A percentile compares a stretch with the other conserved stretches of the same genome.
Conservation (phyloP, 768 basidiomycete genomes). For the Podaxis mareebaensis region DNA sequence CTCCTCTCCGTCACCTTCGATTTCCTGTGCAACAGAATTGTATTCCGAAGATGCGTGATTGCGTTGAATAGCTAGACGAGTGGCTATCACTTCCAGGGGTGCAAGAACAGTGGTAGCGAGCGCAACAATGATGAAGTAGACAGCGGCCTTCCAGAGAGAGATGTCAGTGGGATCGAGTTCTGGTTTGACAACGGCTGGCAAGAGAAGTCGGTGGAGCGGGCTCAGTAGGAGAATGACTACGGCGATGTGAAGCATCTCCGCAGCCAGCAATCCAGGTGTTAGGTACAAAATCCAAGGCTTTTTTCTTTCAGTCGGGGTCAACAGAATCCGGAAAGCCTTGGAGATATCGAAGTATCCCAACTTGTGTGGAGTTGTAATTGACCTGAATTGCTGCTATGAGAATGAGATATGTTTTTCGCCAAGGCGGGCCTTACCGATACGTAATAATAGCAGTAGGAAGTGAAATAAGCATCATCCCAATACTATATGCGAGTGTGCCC, state of each 20-base stretch:
- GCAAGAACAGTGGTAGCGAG: slow-evolving; percentile 61
- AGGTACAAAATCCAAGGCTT: slow-evolving; percentile 80
- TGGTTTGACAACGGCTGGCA: slow-evolving; percentile 39
- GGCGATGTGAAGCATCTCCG: slow-evolving; percentile 49
- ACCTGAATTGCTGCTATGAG: slow-evolving; percentile 38
- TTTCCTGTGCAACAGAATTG: slow-evolving; percentile 74
- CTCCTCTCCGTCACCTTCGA: slow-evolving; percentile 63
- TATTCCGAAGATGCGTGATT: slow-evolving; percentile 78
- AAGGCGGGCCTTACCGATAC: slow-evolving; percentile 54
- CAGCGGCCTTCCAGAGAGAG: slow-evolving; percentile 46
- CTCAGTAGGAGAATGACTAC: slow-evolving; percentile 49
- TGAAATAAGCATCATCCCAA: slow-evolving; percentile 64
- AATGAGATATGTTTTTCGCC: background rate
- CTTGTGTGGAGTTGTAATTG: slow-evolving; percentile 82
- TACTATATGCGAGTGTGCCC: slow-evolving; percentile 65
- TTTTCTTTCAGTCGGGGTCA: slow-evolving; percentile 80
- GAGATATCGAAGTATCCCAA: slow-evolving; percentile 62
- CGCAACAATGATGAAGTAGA: slow-evolving; percentile 59
- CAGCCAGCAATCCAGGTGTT: slow-evolving; percentile 72
- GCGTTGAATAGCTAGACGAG: slow-evolving; percentile 79
- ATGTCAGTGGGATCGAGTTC: slow-evolving; percentile 40
- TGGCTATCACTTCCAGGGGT: slow-evolving; percentile 79
- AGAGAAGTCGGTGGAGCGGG: slow-evolving; percentile 45
- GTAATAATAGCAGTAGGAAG: slow-evolving; percentile 74
- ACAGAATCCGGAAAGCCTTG: slow-evolving; percentile 63